A percentile compares a stretch with the other conserved stretches of the same genome.
phyloP scores from a whole-genome alignment of 1,284 basidiomycete genomes.

The Fomitopsis palustris region DNA sequence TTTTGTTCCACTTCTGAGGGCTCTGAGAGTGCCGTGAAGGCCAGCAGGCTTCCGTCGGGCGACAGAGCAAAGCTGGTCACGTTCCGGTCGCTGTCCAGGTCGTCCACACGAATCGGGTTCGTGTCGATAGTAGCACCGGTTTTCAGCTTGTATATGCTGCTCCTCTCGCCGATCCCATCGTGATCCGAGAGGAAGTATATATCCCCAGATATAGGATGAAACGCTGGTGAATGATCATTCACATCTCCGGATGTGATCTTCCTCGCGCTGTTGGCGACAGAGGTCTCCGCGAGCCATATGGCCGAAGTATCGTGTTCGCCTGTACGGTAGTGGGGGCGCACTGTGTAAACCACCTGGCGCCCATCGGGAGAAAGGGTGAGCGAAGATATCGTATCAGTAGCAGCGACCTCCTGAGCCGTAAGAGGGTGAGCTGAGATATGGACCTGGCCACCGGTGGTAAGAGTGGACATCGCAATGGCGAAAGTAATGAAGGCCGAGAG shows the following conservation, averaged over 20 bases:
- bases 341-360: slow-evolving; percentile 2
- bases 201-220: slow-evolving; percentile 5
- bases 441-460: neutral
- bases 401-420: slow-evolving; percentile 2
- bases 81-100: neutral
- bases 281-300: slow-evolving; percentile 7
- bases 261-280: neutral
- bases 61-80: slow-evolving; percentile 2
- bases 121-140: neutral
- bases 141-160: slow-evolving; percentile 3
- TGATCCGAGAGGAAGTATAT: slow-evolving; percentile 10
- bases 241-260: slow-evolving; percentile 1
- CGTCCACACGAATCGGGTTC: neutral
- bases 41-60: slow-evolving; percentile 3
- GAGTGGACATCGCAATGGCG: neutral
- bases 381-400: neutral
- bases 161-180: neutral
- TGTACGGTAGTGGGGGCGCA: slow-evolving; percentile 3
- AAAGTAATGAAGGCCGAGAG: no score
- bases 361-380: slow-evolving; percentile 4
- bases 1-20: neutral
- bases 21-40: neutral
- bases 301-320: slow-evolving; percentile 8
- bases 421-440: neutral
- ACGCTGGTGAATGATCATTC: slow-evolving; percentile 3